Evolutionary conservation across 495 filamentous ascomycete species (phyloP), one percentile per base, ranked within the genome.

Genomic region (Elasticomyces elasticus): DNA sequence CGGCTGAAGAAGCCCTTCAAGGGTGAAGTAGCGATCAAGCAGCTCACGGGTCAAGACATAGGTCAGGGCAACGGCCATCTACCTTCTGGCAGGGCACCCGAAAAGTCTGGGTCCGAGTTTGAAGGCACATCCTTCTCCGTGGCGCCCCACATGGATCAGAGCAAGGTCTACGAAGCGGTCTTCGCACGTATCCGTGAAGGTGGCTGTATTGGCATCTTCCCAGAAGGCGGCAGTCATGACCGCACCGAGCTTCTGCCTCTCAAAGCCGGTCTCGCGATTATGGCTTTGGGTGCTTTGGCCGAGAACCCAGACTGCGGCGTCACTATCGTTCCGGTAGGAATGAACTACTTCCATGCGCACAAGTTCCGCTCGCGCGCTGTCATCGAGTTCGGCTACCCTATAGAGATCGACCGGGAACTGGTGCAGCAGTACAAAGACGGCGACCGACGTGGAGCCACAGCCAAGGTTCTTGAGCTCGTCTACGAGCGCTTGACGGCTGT

Each of bases 261-360:
- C 46, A 99, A 99, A 79, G 94, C 92, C 66, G 92, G 92, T 66
- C 88, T 99, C 48, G 92, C 92, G 45, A 86, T 99, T 57, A 99
- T 99, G 90, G 92, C 92, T 22, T 78, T 99, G 44, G 92, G 91
- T 20, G 87, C 94, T 2, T 75, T 99, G 26, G 86, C 86, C n/a
- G 82, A 85, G 37, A 79, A 88, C 44, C 92, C 90, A 3, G 77
- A 94, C 58, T 95, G 85, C 65, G 89, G 85, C n/a, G 66, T 99
- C 58, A 94, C 87, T 67, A 97, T 99, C 62, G 86, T 99, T n/a
- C 94, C 94, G n/a, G 91, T 89, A 46, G 94, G 94, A 55, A 97
- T 97, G 92, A 99, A 99, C 65, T 99, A 99, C 69, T 99, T 99
- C 71, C 92, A 99, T 69, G 86, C 92, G 4, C 92, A 99, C 72